Conservation (phyloP, 768 basidiomycete species). For the Amanita inopinata region DNA sequence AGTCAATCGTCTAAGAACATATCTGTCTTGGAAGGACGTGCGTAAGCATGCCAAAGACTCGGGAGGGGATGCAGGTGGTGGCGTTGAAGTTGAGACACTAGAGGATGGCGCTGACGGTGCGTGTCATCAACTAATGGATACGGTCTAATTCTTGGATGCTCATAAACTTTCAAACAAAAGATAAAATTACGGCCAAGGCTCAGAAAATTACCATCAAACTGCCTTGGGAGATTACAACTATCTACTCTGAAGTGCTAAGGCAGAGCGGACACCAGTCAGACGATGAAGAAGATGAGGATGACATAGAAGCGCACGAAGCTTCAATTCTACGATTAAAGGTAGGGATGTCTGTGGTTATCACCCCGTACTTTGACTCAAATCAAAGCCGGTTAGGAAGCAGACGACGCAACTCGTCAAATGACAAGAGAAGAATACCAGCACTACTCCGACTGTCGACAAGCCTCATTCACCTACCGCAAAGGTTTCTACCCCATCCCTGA, state of each 20-base stretch:
- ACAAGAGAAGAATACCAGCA: conserved; percentile 95
- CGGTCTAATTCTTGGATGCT: not conserved
- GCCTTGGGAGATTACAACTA: conserved; percentile 90
- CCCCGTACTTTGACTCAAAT: not conserved
- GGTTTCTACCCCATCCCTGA: conserved; percentile 32
- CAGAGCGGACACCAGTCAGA: conserved; percentile 77
- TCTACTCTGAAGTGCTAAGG: conserved; percentile 80
- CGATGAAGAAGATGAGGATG: conserved; percentile 93
- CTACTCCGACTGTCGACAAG: conserved; percentile 94
- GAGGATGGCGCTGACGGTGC: conserved; percentile 79
- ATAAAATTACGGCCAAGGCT: conserved; percentile 74
- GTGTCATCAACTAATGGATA: conserved; percentile 11
- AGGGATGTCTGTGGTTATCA: conserved; percentile 6
- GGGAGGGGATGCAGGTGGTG: conserved; percentile 71
- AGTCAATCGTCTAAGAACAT: conserved; percentile 86
- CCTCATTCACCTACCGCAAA: conserved; percentile 95
- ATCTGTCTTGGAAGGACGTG: conserved; percentile 96
- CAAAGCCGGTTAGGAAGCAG: conserved; percentile 69
- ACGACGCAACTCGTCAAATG: conserved; percentile 93
- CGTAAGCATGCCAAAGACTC: conserved; percentile 91
- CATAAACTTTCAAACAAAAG: conserved; percentile 24
- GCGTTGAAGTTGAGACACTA: conserved; percentile 71
- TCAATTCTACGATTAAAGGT: conserved; percentile 83
- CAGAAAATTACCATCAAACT: conserved; percentile 92
- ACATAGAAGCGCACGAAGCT: conserved; percentile 91